Evolutionary conservation across 2,329 filamentous ascomycete species (phyloP), one percentile per base, ranked within the genome.

Genomic region (Ambrosiella xylebori): DNA sequence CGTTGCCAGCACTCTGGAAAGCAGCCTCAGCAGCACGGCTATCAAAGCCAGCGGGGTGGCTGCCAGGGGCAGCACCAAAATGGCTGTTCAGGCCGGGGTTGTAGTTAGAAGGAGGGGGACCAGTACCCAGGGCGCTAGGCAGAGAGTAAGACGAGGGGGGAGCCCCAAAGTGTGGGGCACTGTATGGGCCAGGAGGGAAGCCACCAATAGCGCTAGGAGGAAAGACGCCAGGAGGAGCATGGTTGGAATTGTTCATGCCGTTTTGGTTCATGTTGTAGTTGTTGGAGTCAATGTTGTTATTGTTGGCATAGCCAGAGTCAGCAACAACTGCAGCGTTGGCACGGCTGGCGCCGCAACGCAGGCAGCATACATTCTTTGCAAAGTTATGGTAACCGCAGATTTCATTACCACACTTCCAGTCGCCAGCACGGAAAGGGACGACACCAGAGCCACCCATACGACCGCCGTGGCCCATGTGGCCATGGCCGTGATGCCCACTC

Each of bases 381-480:
- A 98, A 98, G 75, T 98, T 98, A 76, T 98, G 93, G 71, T 98
- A 98, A 60, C 87, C 88, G 69, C 93, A 98, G 41, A 90, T 89
- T 68, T 98, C 93, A 63, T 93, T 93, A 59, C 93, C 93, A 68
- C 93, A 98, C 72, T 96, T 96, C 93, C 93, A 98, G 68, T 98
- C 93, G 67, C 93, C 93, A 58, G 93, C 93, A 67, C 93, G 86
- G 84, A 98, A 98, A 13, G 93, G 93, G 49, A 98, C 93, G 53
- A 89, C 85, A 58, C 86, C 86, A 62, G 84, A 84, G 62, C 87
- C 86, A 62, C 86, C 85, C 76, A 88, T 87, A 64, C 87, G 84
- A 61, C 77, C 76, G 56, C 78, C 76, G 62, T 79, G 76, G 27
- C 77, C 74, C 70, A 76, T 75, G 58, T 74, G 73, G 47, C 71